Percentiles rank a stretch among this genome's conserved stretches.
These are phyloP conservation scores for Tarenaya hassleriana DNA, from an alignment of 345 rosid species.

Conservation along the genomic window DNA sequence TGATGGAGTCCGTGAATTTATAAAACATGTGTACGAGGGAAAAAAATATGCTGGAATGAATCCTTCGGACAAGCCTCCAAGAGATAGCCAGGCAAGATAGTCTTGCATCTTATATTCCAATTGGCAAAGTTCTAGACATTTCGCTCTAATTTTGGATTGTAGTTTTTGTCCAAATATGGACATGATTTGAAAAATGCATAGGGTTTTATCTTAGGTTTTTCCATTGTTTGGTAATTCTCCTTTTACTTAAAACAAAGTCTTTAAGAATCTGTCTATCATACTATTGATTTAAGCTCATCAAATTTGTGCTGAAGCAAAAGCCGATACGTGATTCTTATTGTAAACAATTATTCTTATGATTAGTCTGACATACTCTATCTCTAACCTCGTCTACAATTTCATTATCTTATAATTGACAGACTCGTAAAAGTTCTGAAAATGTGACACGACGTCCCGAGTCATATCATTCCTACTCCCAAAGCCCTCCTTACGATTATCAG, in stretches of 20 bases:
- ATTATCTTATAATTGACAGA: slow-evolving; percentile 46
- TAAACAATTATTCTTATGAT: slow-evolving; percentile 5
- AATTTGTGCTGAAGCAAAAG: neutral
- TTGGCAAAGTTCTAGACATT: neutral
- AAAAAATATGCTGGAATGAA: slow-evolving; percentile 69
- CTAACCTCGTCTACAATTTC: slow-evolving; percentile 21
- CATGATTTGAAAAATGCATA: slow-evolving; percentile 6
- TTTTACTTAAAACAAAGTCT: neutral
- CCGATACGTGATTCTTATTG: neutral
- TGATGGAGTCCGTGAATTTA: slow-evolving; percentile 74
- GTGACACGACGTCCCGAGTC: slow-evolving; percentile 83
- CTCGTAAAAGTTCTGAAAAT: slow-evolving; percentile 47
- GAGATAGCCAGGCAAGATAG: slow-evolving; percentile 59
- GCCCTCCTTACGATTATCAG: slow-evolving; percentile 97
- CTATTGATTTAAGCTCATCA: slow-evolving; percentile 7
- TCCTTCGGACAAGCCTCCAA: slow-evolving; percentile 60
- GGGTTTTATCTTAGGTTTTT: neutral
- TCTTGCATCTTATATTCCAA: slow-evolving; percentile 2
- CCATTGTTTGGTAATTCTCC: slow-evolving; percentile 1
- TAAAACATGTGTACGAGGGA: slow-evolving; percentile 73
- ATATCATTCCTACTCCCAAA: slow-evolving; percentile 94
- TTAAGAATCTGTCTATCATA: neutral
- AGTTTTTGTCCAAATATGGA: slow-evolving; percentile 3
- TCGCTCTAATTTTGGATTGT: neutral
- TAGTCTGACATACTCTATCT: slow-evolving; percentile 10